These are phyloP conservation scores for Leucocoprinus sp. DNA, from an alignment of 768 basidiomycete genomes.

Conservation along the genomic window DNA sequence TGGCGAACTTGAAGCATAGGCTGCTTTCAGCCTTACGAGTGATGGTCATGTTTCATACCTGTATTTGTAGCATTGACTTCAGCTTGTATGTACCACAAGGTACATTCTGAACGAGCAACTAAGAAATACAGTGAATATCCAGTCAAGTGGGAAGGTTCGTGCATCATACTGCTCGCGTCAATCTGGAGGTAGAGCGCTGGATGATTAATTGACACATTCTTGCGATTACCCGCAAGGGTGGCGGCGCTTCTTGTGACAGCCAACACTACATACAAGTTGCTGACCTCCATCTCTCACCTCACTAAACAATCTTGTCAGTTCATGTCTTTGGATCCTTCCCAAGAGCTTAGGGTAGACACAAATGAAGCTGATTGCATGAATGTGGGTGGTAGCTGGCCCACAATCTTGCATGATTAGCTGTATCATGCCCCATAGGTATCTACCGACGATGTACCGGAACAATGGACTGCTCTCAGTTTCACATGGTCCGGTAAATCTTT, in stretches of 20 bases:
- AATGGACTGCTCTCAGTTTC: constrained; percentile 60
- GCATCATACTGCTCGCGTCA: no score
- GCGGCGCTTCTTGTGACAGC: neutral
- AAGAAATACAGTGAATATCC: no score
- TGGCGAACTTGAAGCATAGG: constrained; percentile 34
- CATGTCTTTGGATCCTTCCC: neutral
- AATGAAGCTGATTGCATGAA: neutral
- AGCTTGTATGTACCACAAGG: no score
- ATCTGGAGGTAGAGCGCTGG: neutral
- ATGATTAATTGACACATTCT: constrained; percentile 2
- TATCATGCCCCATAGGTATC: constrained; percentile 4
- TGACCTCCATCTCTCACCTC: neutral
- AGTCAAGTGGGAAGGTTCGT: no score
- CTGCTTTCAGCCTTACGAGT: neutral
- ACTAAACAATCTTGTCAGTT: neutral
- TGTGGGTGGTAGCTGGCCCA: constrained; percentile 1
- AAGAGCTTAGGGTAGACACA: neutral
- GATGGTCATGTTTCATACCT: neutral
- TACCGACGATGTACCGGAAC: constrained; percentile 23
- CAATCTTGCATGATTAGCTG: no score
- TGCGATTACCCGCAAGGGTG: neutral
- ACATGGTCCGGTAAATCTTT: constrained; percentile 66
- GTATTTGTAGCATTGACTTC: neutral
- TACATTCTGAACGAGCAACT: no score
- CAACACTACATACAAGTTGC: neutral